Evolutionary conservation across 108 stramenopile genomes (phyloP).

Genomic region (Fistulifera solaris): DNA sequence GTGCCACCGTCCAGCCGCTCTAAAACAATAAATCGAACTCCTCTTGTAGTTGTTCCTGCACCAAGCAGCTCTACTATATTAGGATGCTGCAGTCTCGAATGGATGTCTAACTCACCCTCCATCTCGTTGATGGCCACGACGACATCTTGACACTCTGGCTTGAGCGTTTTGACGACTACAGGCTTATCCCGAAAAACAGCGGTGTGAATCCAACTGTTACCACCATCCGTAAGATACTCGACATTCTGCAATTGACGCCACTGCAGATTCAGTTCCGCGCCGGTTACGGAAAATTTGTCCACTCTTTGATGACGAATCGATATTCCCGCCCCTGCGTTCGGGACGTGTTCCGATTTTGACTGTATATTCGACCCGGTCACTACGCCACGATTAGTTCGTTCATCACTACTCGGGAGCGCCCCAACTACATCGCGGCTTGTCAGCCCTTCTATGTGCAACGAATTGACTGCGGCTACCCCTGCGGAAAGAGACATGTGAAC

Average conservation of each 20-base stretch:
- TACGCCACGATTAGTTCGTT: neutral
- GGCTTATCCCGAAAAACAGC: constrained; percentile 67
- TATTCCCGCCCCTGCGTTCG: neutral
- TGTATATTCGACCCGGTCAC: neutral
- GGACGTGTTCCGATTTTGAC: constrained; percentile 7
- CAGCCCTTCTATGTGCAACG: constrained; percentile 56
- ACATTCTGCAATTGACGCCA: constrained; percentile 77
- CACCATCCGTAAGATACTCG: constrained; percentile 88
- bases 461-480: constrained; percentile 65
- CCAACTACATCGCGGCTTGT: constrained; percentile 16
- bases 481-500: constrained; percentile 76
- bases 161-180: constrained; percentile 83
- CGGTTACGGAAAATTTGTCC: constrained; percentile 53
- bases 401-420: neutral
- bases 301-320: constrained; percentile 20
- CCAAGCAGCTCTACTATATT: constrained; percentile 74
- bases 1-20: constrained; percentile 90
- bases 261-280: constrained; percentile 66
- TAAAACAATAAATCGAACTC: constrained; percentile 77
- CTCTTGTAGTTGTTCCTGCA: constrained; percentile 71
- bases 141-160: constrained; percentile 85
- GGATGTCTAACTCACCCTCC: constrained; percentile 75
- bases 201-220: constrained; percentile 88
- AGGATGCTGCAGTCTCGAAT: constrained; percentile 65
- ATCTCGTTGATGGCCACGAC: constrained; percentile 86